A percentile compares a stretch with the other conserved stretches of the same genome.
These are phyloP conservation scores for Ambrosia artemisiifolia DNA, from an alignment of 129 eudicot species.

Conservation along the genomic window DNA sequence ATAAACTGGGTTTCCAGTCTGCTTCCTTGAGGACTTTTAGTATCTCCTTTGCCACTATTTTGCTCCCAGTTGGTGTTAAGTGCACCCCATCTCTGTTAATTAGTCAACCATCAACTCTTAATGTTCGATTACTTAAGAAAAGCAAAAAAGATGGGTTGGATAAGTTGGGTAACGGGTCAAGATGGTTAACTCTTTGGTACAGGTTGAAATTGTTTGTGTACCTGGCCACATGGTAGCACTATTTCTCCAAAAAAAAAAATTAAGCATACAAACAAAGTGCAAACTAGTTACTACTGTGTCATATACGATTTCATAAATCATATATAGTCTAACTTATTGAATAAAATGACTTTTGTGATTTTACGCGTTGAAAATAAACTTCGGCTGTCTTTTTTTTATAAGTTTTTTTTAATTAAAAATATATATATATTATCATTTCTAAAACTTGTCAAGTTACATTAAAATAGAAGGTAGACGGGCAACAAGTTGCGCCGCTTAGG, in stretches of 20 bases:
- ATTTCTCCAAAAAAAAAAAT: not conserved
- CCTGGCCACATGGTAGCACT: not conserved
- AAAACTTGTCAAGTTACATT: too few relatives aligned
- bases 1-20: constrained; percentile 65
- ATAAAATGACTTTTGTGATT: not conserved
- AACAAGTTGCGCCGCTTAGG: too few relatives aligned
- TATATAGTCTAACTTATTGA: not conserved
- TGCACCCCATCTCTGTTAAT: constrained; percentile 66
- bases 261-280: not conserved
- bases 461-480: too few relatives aligned
- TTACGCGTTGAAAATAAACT: not conserved
- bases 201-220: not conserved
- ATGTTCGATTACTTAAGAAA: too few relatives aligned
- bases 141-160: too few relatives aligned
- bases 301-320: not conserved
- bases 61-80: constrained; percentile 52
- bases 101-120: too few relatives aligned
- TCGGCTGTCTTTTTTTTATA: too few relatives aligned
- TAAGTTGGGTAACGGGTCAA: not conserved
- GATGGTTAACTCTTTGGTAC: not conserved
- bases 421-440: too few relatives aligned
- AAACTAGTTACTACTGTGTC: not conserved
- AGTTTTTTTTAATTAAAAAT: too few relatives aligned
- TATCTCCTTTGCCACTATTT: constrained; percentile 60
- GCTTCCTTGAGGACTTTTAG: constrained; percentile 41